Conservation (phyloP, 2,329 filamentous ascomycete species). For the Scortechinia acanthostroma region DNA sequence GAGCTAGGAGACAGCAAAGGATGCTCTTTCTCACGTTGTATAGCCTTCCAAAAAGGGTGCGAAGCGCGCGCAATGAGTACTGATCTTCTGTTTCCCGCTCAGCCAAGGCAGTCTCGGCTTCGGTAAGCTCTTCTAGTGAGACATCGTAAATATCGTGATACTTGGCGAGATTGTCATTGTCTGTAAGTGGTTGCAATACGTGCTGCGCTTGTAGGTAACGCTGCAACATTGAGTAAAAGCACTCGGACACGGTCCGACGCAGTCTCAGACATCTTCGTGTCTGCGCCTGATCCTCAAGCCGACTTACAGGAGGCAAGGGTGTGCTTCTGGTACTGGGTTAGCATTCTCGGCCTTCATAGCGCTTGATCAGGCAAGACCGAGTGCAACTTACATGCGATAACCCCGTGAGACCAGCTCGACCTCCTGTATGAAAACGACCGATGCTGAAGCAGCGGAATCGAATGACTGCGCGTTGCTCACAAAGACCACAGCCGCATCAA, state of each 20-base stretch:
- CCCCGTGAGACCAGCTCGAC: neutral
- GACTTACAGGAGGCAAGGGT: neutral
- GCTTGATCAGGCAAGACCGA: too few species aligned
- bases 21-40: slow-evolving; percentile 47
- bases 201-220: neutral
- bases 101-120: slow-evolving; percentile 29
- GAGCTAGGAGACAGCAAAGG: slow-evolving; percentile 50
- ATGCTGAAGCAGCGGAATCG: slow-evolving; percentile 1
- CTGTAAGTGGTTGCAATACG: neutral
- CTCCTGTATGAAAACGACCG: slow-evolving; percentile 3
- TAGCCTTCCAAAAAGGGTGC: slow-evolving; percentile 45
- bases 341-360: too few species aligned
- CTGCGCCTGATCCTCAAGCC: neutral
- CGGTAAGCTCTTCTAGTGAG: slow-evolving; percentile 28
- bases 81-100: slow-evolving; percentile 42
- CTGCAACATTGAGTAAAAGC: neutral
- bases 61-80: slow-evolving; percentile 41
- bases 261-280: neutral
- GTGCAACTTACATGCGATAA: slow-evolving; percentile 1
- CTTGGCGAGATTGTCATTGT: neutral
- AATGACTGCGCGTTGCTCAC: neutral
- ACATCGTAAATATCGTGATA: slow-evolving; percentile 30
- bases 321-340: neutral
- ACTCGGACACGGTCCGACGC: neutral
- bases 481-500: neutral